Percentiles rank a stretch among this genome's conserved stretches.
phyloP scores from a whole-genome alignment of 305 asterid genomes.

The Plantago coronopus region DNA sequence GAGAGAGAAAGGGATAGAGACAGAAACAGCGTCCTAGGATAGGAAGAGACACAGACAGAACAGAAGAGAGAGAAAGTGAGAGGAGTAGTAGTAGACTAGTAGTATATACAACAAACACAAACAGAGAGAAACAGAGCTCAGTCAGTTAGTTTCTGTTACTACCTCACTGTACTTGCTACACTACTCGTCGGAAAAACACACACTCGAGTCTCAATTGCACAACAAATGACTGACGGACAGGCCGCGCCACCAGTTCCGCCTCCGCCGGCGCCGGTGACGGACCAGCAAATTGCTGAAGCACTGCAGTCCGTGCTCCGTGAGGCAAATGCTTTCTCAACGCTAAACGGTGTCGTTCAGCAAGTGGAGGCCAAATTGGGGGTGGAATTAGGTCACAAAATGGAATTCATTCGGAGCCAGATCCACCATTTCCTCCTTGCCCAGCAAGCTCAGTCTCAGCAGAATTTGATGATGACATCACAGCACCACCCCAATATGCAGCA shows the following conservation, averaged over 20 bases:
- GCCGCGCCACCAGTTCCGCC: conserved; percentile 28
- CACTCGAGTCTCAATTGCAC: too few relatives aligned
- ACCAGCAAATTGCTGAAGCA: conserved; percentile 59
- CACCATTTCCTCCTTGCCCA: conserved; percentile 45
- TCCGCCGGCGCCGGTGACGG: conserved; percentile 41
- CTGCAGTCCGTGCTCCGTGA: conserved; percentile 51
- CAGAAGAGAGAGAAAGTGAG: too few relatives aligned
- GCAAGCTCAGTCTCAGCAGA: conserved; percentile 25
- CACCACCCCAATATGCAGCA: conserved; percentile 21
- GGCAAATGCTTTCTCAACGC: conserved; percentile 31
- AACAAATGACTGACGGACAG: conserved; percentile 37
- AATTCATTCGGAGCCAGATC: conserved; percentile 59
- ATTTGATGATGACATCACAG: conserved; percentile 25
- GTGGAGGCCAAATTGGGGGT: conserved; percentile 52
- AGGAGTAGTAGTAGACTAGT: too few relatives aligned
- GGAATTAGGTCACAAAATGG: conserved; percentile 43
- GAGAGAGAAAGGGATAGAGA: too few relatives aligned
- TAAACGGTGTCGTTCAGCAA: conserved; percentile 59
- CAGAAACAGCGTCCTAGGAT: too few relatives aligned
- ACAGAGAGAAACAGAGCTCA: too few relatives aligned
- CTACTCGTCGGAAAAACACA: too few relatives aligned
- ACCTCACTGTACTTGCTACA: too few relatives aligned
- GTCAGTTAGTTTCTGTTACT: too few relatives aligned
- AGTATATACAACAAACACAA: too few relatives aligned
- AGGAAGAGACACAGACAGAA: too few relatives aligned